These are phyloP conservation scores for Arthrobotrys conoides DNA, from an alignment of 2,329 filamentous ascomycete genomes.

Conservation along the genomic window DNA sequence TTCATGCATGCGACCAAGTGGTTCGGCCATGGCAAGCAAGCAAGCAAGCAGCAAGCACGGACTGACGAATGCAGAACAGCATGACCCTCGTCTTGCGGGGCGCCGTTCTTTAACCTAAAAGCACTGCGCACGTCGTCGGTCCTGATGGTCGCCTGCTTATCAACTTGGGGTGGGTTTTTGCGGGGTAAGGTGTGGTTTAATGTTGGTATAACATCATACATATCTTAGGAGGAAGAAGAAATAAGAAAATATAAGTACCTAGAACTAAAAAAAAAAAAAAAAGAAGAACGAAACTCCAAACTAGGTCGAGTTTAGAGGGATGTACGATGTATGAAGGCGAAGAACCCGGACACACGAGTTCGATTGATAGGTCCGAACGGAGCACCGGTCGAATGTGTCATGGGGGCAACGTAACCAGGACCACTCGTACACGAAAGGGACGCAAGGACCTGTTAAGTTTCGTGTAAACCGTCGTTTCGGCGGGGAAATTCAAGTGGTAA, in stretches of 20 bases:
- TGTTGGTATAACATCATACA: conserved; percentile 44
- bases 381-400: conserved; percentile 25
- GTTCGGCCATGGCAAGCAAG: conserved; percentile 9
- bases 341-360: conserved; percentile 58
- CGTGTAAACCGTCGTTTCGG: conserved; percentile 25
- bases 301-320: conserved; percentile 20
- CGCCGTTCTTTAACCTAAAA: conserved; percentile 32
- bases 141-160: conserved; percentile 41
- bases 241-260: conserved; percentile 23
- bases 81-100: conserved; percentile 32
- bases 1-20: conserved; percentile 35
- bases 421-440: conserved; percentile 10
- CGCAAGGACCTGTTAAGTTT: conserved; percentile 34
- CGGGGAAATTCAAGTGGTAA: conserved; percentile 20
- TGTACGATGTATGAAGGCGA: conserved; percentile 41
- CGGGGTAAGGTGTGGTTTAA: conserved; percentile 42
- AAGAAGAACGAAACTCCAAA: background rate
- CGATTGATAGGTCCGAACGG: conserved; percentile 49
- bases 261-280: conserved; percentile 17
- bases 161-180: conserved; percentile 41
- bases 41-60: conserved; percentile 25
- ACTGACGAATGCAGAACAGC: conserved; percentile 50
- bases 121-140: conserved; percentile 30
- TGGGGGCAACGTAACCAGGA: conserved; percentile 54
- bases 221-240: conserved; percentile 1